A percentile compares a stretch with the other conserved stretches of the same genome.
Conservation (phyloP, 2,329 filamentous ascomycete species). For the Sporothrix variecibatus region DNA sequence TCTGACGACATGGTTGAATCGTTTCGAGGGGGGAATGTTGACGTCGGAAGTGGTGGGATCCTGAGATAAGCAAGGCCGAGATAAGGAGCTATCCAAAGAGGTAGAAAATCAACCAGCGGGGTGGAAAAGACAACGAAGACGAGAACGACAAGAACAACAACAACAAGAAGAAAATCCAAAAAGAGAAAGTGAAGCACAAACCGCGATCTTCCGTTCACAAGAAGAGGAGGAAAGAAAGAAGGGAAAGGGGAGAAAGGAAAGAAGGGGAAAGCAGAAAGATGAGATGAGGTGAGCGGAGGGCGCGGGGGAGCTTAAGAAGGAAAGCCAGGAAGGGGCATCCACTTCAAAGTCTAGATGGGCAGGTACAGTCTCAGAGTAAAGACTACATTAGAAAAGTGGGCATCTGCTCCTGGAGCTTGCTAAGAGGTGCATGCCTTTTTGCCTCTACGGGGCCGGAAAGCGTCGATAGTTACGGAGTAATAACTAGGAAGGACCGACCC, state of each 20-base stretch:
- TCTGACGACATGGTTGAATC: slow-evolving; percentile 26
- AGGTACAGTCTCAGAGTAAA: not conserved
- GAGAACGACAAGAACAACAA: slow-evolving; percentile 17
- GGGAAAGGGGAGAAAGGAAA: not conserved
- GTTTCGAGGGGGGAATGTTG: not conserved
- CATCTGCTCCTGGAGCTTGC: slow-evolving; percentile 18
- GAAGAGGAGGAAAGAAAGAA: not conserved
- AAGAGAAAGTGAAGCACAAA: not conserved
- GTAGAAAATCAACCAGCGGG: not conserved
- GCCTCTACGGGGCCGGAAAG: slow-evolving; percentile 2
- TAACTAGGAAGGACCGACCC: not conserved
- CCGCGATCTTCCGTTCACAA: not conserved
- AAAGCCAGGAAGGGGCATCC: slow-evolving; percentile 3
- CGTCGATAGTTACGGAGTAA: not conserved
- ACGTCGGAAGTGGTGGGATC: not conserved
- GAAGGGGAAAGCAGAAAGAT: not conserved
- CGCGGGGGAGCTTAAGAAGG: slow-evolving; percentile 14
- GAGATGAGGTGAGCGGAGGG: slow-evolving; percentile 12
- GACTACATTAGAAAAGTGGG: slow-evolving; percentile 9
- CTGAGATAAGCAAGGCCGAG: slow-evolving; percentile 14
- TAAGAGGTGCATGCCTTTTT: slow-evolving; percentile 12
- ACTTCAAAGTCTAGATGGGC: slow-evolving; percentile 12
- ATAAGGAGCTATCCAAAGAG: slow-evolving; percentile 17
- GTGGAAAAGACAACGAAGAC: slow-evolving; percentile 4
- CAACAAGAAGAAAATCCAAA: not conserved